Evolutionary conservation across 805 yeast species (phyloP).

Genomic region (Metschnikowia rubicola): DNA sequence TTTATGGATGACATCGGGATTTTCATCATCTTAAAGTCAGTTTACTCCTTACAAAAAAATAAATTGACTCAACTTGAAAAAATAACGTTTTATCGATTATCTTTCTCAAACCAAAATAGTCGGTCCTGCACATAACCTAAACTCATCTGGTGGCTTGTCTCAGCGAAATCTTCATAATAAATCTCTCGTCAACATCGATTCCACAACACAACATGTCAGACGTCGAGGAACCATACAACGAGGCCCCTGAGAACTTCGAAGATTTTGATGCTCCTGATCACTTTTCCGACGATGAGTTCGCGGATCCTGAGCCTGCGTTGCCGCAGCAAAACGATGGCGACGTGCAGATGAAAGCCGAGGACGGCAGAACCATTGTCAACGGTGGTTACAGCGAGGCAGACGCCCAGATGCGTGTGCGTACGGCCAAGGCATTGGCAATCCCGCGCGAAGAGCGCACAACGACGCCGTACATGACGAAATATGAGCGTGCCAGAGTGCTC

Average conservation of each 20-base stretch:
- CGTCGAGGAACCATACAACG: constrained; percentile 57
- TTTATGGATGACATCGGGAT: too few relatives aligned
- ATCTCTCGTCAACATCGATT: not conserved
- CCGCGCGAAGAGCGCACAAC: constrained; percentile 87
- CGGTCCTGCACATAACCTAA: not conserved
- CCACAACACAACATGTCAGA: constrained; percentile 33
- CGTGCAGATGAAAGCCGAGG: constrained; percentile 53
- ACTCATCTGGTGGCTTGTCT: not conserved
- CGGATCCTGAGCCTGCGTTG: constrained; percentile 30
- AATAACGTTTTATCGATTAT: too few relatives aligned
- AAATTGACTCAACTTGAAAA: too few relatives aligned
- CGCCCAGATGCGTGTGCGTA: constrained; percentile 47
- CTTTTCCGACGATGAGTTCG: constrained; percentile 68
- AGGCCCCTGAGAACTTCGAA: constrained; percentile 63
- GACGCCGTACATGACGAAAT: constrained; percentile 98
- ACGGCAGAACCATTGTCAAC: constrained; percentile 68
- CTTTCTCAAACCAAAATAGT: too few relatives aligned
- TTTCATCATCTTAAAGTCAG: too few relatives aligned
- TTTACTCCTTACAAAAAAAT: too few relatives aligned
- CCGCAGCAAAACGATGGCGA: constrained; percentile 24
- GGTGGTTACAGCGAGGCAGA: constrained; percentile 68
- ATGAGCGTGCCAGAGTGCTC: constrained; percentile 94
- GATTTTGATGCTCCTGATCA: constrained; percentile 82
- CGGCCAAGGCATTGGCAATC: constrained; percentile 78
- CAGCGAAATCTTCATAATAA: constrained; percentile 7